Base-by-base conservation (phyloP, 148 eudicot species). In the Talinum fruticosum region DNA sequence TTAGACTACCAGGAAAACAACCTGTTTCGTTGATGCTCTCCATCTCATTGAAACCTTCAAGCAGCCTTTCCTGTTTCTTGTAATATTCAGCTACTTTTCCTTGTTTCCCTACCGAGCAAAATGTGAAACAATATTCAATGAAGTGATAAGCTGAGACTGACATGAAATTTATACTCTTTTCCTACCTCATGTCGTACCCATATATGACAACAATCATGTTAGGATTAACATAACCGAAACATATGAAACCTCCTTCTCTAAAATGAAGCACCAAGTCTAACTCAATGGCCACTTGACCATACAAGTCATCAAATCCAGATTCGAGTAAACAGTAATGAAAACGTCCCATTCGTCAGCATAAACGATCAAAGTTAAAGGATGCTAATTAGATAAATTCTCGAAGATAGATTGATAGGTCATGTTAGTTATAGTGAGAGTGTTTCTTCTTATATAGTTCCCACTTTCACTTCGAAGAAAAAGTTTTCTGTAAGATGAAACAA, bases 11-110 rank as follows among this genome's bases (percentile, higher is more conserved):
- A 34, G 87, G 87, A 32, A 75, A 80, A 51, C 26, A 75, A 26
- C 88, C 88, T 2, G 82, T 80, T 69, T 85, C 88, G 62, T 61
- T 72, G 38, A 85, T 30, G 61, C 61, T 85, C 75, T 85, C 88
- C 88, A 85, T 85, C 35, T 85, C 88, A 73, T 78, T 85, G 78
- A 66, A 85, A 24, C 84, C 85, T 78, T 85, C 88, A 15, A 85
- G 77, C 23, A 85, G 30, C 16, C 83, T 83, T 53, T 85, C 88
- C 59, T 85, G 88, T 78, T 85, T 85, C 78, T 85, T 81, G 72
- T 85, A 85, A 74, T 85, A 85, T 36, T 85, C 84, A 12, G 84
- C 86, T 36, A 85, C 80, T 72, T 80, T 85, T 30, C 84, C 81
- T 54, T 80, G 81, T 81, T 78, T 85, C 54, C 85, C 88, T 85